These are phyloP conservation scores for Lactifluus subvellereus DNA, from an alignment of 768 basidiomycete species.

Conservation along the genomic window DNA sequence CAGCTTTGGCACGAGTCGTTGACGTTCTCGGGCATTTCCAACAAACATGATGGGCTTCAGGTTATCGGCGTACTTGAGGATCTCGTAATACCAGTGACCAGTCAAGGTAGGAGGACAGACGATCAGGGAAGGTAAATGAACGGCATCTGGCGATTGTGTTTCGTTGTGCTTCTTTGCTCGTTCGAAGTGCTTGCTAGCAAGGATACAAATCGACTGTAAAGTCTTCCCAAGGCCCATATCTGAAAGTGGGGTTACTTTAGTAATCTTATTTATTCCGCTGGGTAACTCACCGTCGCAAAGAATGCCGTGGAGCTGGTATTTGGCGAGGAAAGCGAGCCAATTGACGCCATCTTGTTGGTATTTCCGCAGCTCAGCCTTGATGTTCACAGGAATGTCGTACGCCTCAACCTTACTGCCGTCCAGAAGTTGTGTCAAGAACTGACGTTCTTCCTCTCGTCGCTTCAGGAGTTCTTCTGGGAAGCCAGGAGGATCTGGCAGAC, in stretches of 20 bases:
- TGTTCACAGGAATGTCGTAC: conserved; percentile 76
- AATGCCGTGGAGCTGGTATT: conserved; percentile 96
- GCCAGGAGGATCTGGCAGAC: conserved; percentile 91
- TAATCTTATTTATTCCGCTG: neutral
- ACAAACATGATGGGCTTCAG: conserved; percentile 83
- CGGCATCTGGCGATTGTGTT: conserved; percentile 64
- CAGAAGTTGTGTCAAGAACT: conserved; percentile 88
- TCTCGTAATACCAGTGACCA: conserved; percentile 99
- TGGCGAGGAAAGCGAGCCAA: conserved; percentile 97
- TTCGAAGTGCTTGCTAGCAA: conserved; percentile 91
- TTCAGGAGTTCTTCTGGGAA: conserved; percentile 85
- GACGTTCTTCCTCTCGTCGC: conserved; percentile 80
- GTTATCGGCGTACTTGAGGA: conserved; percentile 84
- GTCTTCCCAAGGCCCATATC: conserved; percentile 99
- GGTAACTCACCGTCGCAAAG: conserved; percentile 81
- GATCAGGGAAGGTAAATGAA: conserved; percentile 90
- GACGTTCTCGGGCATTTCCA: conserved; percentile 79
- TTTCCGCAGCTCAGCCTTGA: conserved; percentile 92
- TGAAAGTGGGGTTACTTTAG: conserved; percentile 31
- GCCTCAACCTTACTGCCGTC: conserved; percentile 93
- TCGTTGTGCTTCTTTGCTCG: conserved; percentile 61
- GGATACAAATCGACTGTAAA: conserved; percentile 93
- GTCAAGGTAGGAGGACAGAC: conserved; percentile 96
- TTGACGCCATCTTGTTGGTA: conserved; percentile 99
- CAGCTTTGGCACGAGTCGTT: conserved; percentile 58